Conservation (phyloP, 2,329 filamentous ascomycete genomes). For the Penicillium sp. region DNA sequence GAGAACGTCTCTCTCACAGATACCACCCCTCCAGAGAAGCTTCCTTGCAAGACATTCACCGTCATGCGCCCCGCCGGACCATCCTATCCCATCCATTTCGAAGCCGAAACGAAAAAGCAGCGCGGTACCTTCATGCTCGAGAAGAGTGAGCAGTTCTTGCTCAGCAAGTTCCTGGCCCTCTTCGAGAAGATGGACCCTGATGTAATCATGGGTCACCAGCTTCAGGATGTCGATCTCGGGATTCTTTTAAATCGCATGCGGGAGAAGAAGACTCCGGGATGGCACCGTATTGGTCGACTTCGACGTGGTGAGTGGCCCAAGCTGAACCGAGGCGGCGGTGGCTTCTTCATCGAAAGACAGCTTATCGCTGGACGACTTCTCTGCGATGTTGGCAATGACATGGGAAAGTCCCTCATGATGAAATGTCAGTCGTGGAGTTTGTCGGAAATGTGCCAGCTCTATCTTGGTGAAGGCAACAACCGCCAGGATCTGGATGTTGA, state of each 20-base stretch:
- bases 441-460: constrained; percentile 94
- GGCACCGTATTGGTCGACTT: constrained; percentile 89
- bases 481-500: constrained; percentile 90
- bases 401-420: constrained; percentile 94
- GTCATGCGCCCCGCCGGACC: constrained; percentile 78
- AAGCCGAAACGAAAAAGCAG: constrained; percentile 71
- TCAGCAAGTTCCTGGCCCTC: constrained; percentile 86
- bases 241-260: constrained; percentile 83
- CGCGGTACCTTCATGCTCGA: constrained; percentile 77
- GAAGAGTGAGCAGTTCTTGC: constrained; percentile 79
- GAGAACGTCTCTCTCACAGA: constrained; percentile 86
- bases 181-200: constrained; percentile 88
- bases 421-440: constrained; percentile 98
- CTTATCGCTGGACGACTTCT: constrained; percentile 84
- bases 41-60: constrained; percentile 89
- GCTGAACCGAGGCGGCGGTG: constrained; percentile 80
- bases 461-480: constrained; percentile 70
- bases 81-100: constrained; percentile 83
- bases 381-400: constrained; percentile 93
- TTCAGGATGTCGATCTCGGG: constrained; percentile 97
- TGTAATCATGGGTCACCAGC: constrained; percentile 87
- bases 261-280: constrained; percentile 88
- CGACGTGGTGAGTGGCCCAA: constrained; percentile 84
- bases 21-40: constrained; percentile 82
- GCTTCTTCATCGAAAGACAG: constrained; percentile 91